Evolutionary conservation across 306 rosid genomes (phyloP).

Genomic region (Acacia crassicarpa): DNA sequence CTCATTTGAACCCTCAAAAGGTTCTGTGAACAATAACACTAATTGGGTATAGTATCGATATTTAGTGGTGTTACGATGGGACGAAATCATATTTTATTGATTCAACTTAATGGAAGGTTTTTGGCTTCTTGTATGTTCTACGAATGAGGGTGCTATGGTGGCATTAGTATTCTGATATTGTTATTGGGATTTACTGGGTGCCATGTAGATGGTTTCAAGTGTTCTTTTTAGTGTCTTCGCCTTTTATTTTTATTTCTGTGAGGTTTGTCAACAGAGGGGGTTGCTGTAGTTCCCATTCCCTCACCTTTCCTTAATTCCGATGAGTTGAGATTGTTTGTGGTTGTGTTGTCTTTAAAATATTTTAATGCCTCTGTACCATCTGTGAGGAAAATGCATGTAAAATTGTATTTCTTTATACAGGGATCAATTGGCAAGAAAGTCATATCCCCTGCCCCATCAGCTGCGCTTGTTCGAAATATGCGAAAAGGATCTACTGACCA

Average conservation of each 20-base stretch:
- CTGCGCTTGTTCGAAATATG: constrained; percentile 71
- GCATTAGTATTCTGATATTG: background rate
- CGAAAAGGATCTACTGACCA: constrained; percentile 91
- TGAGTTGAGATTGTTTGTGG: constrained; percentile 15
- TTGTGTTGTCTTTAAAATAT: constrained; percentile 7
- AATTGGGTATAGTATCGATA: background rate
- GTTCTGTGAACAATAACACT: background rate
- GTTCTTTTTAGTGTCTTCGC: background rate
- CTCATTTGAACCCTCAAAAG: background rate
- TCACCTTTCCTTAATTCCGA: constrained; percentile 4
- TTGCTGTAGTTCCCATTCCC: background rate
- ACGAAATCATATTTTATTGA: background rate
- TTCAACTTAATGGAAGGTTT: background rate
- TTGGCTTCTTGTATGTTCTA: background rate
- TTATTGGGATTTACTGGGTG: constrained; percentile 3
- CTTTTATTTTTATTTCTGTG: background rate
- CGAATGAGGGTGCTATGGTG: background rate
- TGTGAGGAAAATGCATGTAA: constrained; percentile 17
- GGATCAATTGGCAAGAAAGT: constrained; percentile 67
- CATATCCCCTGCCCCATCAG: constrained; percentile 58
- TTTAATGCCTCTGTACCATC: constrained; percentile 18
- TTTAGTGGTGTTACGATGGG: background rate
- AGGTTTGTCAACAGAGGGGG: background rate
- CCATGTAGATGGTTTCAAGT: constrained; percentile 6
- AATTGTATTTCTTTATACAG: constrained; percentile 44